Evolutionary conservation across 805 yeast species (phyloP), one percentile per base, ranked within the genome.

Genomic region (Clavispora carvajalis): DNA sequence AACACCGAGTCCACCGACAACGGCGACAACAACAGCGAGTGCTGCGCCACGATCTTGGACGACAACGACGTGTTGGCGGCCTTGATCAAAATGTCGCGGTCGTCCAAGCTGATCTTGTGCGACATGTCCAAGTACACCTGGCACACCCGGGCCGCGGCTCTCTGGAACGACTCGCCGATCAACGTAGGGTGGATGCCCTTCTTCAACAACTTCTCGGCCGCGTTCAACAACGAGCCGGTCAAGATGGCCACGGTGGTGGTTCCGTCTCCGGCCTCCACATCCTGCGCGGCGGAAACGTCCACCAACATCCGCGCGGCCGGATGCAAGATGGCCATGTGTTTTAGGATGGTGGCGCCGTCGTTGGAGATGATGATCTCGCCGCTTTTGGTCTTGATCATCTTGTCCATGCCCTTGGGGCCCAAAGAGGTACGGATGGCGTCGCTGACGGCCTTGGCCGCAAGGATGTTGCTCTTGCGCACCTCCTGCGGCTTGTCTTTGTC

Each of bases 371-470:
- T 83, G 53, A 91, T 85, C 58, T 93, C 89, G 29, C 98, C 98
- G 43, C 76, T 77, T 37, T 90, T 83, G 15, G 98, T 90, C 66
- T 88, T 88, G 68, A 87, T 88, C 98, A 93, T 91, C 71, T 93
- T 93, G 65, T 93, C 99, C 99, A 93, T 93, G 46, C 99, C 99
- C 64, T 89, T 91, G 41, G 99, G 99, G 16, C 99, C 99, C 44
- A 93, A 71, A 12, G 98, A 84, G 5, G 97, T 90, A 63, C 96
- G 77, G 54, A 89, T 86, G 36, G 96, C 96, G 63, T 89, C 96
- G 3, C 95, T 89, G 19, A 89, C 96, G 5, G 96, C 95, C 54
- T 91, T 74, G 6, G 96, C 97, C 3, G 96, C 96, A 48, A 84
- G 73, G 51, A 90, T 88, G 60, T 89, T 89, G 39, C 90, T 79